These are phyloP conservation scores for Phaeosphaeriaceae sp. DNA, from an alignment of 2,329 filamentous ascomycete species.

Conservation along the genomic window DNA sequence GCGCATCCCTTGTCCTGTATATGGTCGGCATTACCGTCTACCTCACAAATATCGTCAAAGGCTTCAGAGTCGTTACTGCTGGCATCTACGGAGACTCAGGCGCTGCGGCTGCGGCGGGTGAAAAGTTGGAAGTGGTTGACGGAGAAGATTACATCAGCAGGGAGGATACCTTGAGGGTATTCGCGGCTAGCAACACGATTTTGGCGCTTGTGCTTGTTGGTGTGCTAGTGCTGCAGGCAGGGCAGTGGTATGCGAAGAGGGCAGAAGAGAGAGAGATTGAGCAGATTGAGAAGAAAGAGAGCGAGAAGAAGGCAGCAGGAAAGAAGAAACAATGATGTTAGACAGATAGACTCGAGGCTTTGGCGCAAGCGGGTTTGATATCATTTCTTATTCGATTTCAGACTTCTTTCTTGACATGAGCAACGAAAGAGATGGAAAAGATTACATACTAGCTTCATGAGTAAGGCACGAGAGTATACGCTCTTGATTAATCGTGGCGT, in stretches of 20 bases:
- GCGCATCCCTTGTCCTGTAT: conserved; percentile 73
- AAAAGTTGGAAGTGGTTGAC: conserved; percentile 13
- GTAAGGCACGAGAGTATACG: not conserved
- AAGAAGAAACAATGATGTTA: conserved; percentile 45
- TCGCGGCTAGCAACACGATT: conserved; percentile 95
- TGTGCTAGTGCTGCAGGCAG: conserved; percentile 89
- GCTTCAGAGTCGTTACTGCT: conserved; percentile 79
- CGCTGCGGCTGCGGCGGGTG: conserved; percentile 41
- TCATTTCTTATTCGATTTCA: not conserved
- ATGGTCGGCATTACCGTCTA: conserved; percentile 91
- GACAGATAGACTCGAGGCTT: not conserved
- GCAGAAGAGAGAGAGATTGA: conserved; percentile 84
- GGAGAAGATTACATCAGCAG: conserved; percentile 74
- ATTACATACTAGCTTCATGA: not conserved
- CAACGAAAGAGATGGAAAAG: not conserved
- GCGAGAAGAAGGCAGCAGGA: conserved; percentile 38
- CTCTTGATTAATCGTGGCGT: too few species aligned
- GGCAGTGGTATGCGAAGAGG: conserved; percentile 97
- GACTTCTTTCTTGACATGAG: not conserved
- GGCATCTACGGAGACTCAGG: conserved; percentile 66
- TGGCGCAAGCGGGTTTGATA: not conserved
- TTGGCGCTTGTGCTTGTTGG: conserved; percentile 90
- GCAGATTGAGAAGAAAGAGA: conserved; percentile 61
- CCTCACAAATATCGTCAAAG: conserved; percentile 95
- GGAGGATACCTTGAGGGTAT: conserved; percentile 88